A percentile compares a stretch with the other conserved stretches of the same genome.
Conservation (phyloP, 495 filamentous ascomycete species). For the Physcia stellaris region DNA sequence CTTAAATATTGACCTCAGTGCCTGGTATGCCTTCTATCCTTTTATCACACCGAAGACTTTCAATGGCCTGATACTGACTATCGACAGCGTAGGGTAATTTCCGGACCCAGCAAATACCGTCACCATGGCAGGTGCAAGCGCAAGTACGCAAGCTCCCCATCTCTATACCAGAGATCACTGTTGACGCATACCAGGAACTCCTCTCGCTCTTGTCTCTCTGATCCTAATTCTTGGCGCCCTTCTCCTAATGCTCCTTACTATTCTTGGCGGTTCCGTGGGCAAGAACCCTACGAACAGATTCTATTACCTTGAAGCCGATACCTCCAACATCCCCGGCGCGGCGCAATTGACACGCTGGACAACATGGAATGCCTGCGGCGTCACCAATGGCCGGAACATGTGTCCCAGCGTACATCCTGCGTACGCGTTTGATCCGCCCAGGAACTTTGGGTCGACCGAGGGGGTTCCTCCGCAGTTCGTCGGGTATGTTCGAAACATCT, state of each 20-base stretch:
- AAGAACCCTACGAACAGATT: constrained; percentile 52
- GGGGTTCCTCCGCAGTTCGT: constrained; percentile 44
- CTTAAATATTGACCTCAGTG: too few relatives aligned
- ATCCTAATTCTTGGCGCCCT: constrained; percentile 62
- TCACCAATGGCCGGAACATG: constrained; percentile 38
- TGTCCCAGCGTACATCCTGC: constrained; percentile 43
- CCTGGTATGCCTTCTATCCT: too few relatives aligned
- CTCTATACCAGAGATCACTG: neutral
- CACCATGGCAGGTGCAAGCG: constrained; percentile 3
- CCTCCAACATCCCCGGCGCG: constrained; percentile 52
- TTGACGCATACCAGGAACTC: constrained; percentile 29
- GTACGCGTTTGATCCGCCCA: constrained; percentile 50
- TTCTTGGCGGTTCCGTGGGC: constrained; percentile 54
- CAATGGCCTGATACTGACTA: constrained; percentile 1
- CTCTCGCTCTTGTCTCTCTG: constrained; percentile 48
- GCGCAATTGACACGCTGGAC: constrained; percentile 66
- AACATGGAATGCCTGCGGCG: constrained; percentile 63
- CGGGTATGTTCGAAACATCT: constrained; percentile 25
- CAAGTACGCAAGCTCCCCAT: neutral
- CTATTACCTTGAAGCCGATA: constrained; percentile 72
- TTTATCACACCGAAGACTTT: neutral
- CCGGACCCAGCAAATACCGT: neutral
- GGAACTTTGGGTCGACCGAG: constrained; percentile 44
- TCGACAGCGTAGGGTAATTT: neutral
- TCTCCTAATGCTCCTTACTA: constrained; percentile 65